Evolutionary conservation across 257 asterid species (phyloP), one percentile per base, ranked within the genome.

Genomic region (Rauvolfia tetraphylla): DNA sequence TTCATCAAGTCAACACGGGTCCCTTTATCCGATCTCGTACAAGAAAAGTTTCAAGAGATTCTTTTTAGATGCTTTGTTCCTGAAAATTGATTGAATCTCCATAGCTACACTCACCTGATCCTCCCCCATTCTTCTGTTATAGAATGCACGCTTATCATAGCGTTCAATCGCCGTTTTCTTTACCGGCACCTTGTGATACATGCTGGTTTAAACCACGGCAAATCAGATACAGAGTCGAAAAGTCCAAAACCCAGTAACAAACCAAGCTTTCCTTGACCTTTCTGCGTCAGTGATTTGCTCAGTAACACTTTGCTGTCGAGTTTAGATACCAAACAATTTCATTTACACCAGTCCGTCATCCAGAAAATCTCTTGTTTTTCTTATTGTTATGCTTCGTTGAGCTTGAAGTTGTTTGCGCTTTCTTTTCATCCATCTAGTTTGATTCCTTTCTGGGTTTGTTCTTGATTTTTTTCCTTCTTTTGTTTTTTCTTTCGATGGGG

Each of bases 401-500:
- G 23, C 41, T 33, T 73, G 68, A 0, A 71, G 15, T 27, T 44
- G 14, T 7, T 41, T 0, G 49, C 11, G 59, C 9, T 38, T 5
- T 34, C 6, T 2, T 48, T 46, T 42, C 5, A 31, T 34, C 65
- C 53, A 3, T 17, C 7, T 1, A n/a, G 22, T 54, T 33, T 12
- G 34, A 25, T 68, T 57, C 53, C 58, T 38, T 22, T 41, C 68
- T 39, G 63, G 71, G 44, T 59, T 70, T 11, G 14, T 33, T 36
- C 23, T 25, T 31, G 7, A 54, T 27, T 75, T 18, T 14, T 51
- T 78, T 75, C n/a, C n/a, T n/a, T n/a, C n/a, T n/a, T n/a, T n/a
- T n/a, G n/a, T 75, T 18, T 14, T 51, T 78, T 75, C n/a, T 18
- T 62, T 51, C 11, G 17, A 81, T 81, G 85, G 82, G 54, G 46